Conservation (phyloP, 23 red algal genomes). For the Gracilaria caudata region DNA sequence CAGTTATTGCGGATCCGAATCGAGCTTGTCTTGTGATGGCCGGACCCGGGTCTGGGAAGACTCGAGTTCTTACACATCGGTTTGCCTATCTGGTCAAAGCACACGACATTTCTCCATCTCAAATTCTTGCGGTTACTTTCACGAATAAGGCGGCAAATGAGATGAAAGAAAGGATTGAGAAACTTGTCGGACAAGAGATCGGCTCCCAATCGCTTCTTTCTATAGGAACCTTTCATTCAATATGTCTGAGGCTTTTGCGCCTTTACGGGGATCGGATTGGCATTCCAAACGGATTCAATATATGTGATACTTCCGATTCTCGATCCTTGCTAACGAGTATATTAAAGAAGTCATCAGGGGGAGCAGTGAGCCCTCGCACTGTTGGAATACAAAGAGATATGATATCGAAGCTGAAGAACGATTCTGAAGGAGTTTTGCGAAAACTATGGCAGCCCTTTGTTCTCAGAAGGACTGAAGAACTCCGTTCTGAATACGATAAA, state of each 20-base stretch:
- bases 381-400: constrained; percentile 28
- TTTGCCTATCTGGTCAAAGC: constrained; percentile 69
- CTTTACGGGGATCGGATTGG: constrained; percentile 59
- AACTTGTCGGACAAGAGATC: constrained; percentile 42
- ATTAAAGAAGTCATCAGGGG: constrained; percentile 18
- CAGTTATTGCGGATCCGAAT: constrained; percentile 57
- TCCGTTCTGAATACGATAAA: constrained; percentile 57
- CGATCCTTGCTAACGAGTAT: constrained; percentile 39
- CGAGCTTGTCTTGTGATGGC: constrained; percentile 77
- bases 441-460: constrained; percentile 7
- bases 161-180: constrained; percentile 76
- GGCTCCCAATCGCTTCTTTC: constrained; percentile 4
- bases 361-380: background rate
- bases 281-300: constrained; percentile 42
- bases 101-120: constrained; percentile 24
- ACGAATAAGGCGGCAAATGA: constrained; percentile 89
- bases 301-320: constrained; percentile 69
- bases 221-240: constrained; percentile 86
- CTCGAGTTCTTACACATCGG: constrained; percentile 76
- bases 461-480: constrained; percentile 10
- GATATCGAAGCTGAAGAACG: constrained; percentile 78
- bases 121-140: constrained; percentile 85
- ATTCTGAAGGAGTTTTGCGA: constrained; percentile 33
- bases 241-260: constrained; percentile 53
- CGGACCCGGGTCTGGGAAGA: constrained; percentile 89